These are phyloP conservation scores for Hypoxylon sp. DNA, from an alignment of 2,329 filamentous ascomycete genomes.

Conservation along the genomic window DNA sequence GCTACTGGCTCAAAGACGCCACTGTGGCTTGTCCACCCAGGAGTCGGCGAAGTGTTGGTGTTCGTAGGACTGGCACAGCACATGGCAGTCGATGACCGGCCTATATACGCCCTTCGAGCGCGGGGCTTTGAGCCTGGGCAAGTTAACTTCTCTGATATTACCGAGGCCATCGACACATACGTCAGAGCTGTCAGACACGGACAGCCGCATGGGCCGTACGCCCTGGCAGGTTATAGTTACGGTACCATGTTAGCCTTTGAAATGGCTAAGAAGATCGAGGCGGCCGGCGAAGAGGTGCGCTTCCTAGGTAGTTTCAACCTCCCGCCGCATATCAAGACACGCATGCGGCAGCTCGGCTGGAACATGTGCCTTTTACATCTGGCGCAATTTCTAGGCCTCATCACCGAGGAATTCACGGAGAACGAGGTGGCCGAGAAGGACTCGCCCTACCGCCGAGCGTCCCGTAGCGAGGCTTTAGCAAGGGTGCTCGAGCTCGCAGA, in stretches of 20 bases:
- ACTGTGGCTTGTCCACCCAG: conserved; percentile 60
- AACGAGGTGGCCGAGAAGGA: conserved; percentile 22
- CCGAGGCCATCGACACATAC: conserved; percentile 60
- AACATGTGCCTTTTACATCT: conserved; percentile 59
- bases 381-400: conserved; percentile 58
- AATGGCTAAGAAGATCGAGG: conserved; percentile 62
- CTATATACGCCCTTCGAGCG: conserved; percentile 63
- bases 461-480: conserved; percentile 43
- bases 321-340: conserved; percentile 63
- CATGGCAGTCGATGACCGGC: conserved; percentile 56
- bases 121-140: conserved; percentile 59
- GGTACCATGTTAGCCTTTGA: conserved; percentile 67
- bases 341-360: conserved; percentile 60
- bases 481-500: conserved; percentile 48
- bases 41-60: conserved; percentile 59
- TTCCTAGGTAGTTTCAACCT: conserved; percentile 65
- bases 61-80: conserved; percentile 58
- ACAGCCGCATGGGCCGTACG: conserved; percentile 67
- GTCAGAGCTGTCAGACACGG: conserved; percentile 55
- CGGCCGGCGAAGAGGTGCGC: conserved; percentile 55
- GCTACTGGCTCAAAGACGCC: conserved; percentile 54
- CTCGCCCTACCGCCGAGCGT: conserved; percentile 52
- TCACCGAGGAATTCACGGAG: conserved; percentile 52
- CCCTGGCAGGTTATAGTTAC: conserved; percentile 66
- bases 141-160: conserved; percentile 60